Evolutionary conservation across 306 rosid genomes (phyloP).

Genomic region (Quercus berberidifolia): DNA sequence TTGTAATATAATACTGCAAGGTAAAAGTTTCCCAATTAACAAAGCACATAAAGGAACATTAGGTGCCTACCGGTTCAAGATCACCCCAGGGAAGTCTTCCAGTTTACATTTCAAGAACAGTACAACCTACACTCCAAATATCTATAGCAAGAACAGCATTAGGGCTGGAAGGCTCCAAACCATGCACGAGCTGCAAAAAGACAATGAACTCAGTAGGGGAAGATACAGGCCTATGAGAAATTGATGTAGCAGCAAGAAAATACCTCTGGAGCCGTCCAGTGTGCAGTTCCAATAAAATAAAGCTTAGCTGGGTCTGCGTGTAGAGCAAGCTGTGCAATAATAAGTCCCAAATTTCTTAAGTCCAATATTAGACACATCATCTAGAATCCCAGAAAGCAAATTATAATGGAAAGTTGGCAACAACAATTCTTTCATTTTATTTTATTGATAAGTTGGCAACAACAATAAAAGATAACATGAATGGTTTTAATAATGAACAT

Average conservation of each 20-base stretch:
- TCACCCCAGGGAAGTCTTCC: constrained; percentile 20
- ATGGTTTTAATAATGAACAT: no score
- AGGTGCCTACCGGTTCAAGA: constrained; percentile 72
- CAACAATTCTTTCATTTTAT: no score
- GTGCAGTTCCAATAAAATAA: constrained; percentile 92
- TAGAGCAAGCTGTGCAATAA: constrained; percentile 67
- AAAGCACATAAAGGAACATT: not conserved
- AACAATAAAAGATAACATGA: not conserved
- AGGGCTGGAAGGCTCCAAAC: constrained; percentile 62
- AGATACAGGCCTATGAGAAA: not conserved
- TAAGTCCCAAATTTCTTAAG: constrained; percentile 11
- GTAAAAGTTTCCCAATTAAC: not conserved
- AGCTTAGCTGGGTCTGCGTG: constrained; percentile 47
- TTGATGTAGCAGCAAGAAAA: no score
- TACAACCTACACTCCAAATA: constrained; percentile 96
- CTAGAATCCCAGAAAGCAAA: not conserved
- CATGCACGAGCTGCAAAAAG: constrained; percentile 64
- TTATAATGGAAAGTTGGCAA: not conserved
- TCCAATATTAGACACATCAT: not conserved
- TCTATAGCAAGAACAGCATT: constrained; percentile 83
- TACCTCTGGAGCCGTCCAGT: constrained; percentile 99
- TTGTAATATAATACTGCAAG: not conserved
- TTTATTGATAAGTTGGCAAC: not conserved
- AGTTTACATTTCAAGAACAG: constrained; percentile 88
- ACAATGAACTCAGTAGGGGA: constrained; percentile 20